Evolutionary conservation across 208 protist species (phyloP), one percentile per base, ranked within the genome.

Genomic region (Plasmodiophora brassicae): DNA sequence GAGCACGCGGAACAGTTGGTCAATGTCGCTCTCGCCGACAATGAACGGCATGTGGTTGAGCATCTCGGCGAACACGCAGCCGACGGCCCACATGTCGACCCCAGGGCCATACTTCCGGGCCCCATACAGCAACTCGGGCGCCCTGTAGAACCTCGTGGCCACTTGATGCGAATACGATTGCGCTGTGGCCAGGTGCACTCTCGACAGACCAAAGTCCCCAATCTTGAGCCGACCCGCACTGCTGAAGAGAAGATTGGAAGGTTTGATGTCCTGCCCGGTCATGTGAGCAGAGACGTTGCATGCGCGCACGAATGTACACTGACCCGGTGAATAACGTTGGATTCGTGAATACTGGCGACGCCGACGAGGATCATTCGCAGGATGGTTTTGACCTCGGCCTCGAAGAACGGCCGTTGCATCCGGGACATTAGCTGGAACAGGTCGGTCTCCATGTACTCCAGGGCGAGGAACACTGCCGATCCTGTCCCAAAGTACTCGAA

Each of bases 61-160:
- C 0, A 97, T 87, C 91, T 97, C 95, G 28, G 88, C 95, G 88
- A 97, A 94, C 10, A 97, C 93, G 89, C 96, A 97, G 0, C 96
- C 96, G 0, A 91, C 91, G 0, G 94, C 94, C 96, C 96, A 97
- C 72, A 97, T 93, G 90, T 97, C 96, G 36, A 96, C 91, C 53
- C 92, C 92, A 10, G 88, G 46, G n/a, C 91, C 93, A 87, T 97
- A 97, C 43, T 92, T 84, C 46, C 92, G 91, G 35, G 89, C 53
- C 14, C 95, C 94, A 44, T 95, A 93, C 0, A 97, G 87, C 36
- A 96, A 87, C 92, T 97, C 96, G 32, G 96, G 96, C 1, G 96
- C 93, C 45, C 95, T 72, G 88, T 97, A 97, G 92, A 93, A 97
- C 46, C 94, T 72, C 0, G 95, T 95, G 10, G 92, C 92, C 0